Evolutionary conservation across 192 early-diverging fungal genomes (phyloP).

Genomic region (Coemansia sp.): DNA sequence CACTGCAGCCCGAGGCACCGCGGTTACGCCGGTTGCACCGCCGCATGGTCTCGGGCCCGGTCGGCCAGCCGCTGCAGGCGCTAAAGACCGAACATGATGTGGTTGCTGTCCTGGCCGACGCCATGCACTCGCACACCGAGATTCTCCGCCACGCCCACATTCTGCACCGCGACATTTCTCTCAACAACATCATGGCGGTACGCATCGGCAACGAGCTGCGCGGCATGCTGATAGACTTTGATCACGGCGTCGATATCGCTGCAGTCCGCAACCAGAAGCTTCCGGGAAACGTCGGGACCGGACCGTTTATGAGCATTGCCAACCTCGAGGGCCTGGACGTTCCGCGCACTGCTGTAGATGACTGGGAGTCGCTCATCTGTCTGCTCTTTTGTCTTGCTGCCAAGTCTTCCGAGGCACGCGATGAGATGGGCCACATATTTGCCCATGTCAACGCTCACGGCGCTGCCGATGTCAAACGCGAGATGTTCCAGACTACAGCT

Average conservation of each 20-base stretch:
- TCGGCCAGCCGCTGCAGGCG: conserved; percentile 33
- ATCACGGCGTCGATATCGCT: conserved; percentile 23
- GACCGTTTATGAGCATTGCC: conserved; percentile 50
- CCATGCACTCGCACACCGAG: conserved; percentile 35
- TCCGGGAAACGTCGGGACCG: conserved; percentile 42
- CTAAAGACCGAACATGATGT: conserved; percentile 33
- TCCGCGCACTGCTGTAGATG: conserved; percentile 41
- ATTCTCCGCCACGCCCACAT: conserved; percentile 22
- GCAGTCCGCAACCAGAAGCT: conserved; percentile 18
- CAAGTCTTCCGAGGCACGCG: conserved; percentile 9
- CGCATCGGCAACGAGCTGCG: conserved; percentile 14
- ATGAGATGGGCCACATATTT: conserved; percentile 30
- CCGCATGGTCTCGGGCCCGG: conserved; percentile 44
- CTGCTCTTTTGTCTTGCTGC: conserved; percentile 48
- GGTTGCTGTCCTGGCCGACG: conserved; percentile 39
- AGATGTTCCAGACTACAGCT: conserved; percentile 22
- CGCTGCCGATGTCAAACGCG: conserved; percentile 35
- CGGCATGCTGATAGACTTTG: conserved; percentile 52
- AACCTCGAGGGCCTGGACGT: conserved; percentile 49
- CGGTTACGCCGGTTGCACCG: conserved; percentile 32
- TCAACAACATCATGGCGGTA: conserved; percentile 47
- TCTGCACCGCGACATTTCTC: conserved; percentile 49
- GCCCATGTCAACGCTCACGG: conserved; percentile 15
- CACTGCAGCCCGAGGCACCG: background rate
- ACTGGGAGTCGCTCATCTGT: conserved; percentile 47